Evolutionary conservation across 73 alveolate genomes (phyloP).

Genomic region (Tetrahymena thermophila): DNA sequence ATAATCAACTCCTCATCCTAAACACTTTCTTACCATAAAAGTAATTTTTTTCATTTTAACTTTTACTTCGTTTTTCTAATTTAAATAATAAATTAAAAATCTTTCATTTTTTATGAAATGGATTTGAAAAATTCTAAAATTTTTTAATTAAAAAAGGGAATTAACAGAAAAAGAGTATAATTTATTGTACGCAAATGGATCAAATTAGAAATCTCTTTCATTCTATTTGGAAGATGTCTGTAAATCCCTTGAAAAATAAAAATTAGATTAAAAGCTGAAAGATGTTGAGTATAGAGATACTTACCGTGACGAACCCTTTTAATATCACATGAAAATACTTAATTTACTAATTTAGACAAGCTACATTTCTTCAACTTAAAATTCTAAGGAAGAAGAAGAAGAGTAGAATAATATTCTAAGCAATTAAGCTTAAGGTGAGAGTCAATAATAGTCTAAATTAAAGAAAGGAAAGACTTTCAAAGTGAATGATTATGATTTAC

Average conservation of each 20-base stretch:
- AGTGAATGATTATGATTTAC: not conserved
- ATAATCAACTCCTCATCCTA: slow-evolving; percentile 12
- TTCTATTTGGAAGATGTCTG: slow-evolving; percentile 23
- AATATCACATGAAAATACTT: slow-evolving; percentile 6
- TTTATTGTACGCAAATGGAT: slow-evolving; percentile 28
- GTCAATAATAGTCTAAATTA: not conserved
- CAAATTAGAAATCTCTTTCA: not conserved
- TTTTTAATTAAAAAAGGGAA: not conserved
- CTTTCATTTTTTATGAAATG: too few species aligned
- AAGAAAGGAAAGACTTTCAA: not conserved
- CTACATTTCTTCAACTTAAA: not conserved
- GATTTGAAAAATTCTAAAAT: not conserved
- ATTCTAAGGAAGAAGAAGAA: slow-evolving; percentile 3
- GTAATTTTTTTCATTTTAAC: not conserved
- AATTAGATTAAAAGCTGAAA: slow-evolving; percentile 2
- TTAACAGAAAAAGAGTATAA: slow-evolving; percentile 6
- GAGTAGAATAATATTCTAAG: not conserved
- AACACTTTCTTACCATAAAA: slow-evolving; percentile 10
- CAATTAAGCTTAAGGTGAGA: not conserved
- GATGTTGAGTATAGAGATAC: slow-evolving; percentile 38
- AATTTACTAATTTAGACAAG: slow-evolving; percentile 28
- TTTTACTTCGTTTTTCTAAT: too few species aligned
- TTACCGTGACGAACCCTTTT: slow-evolving; percentile 40
- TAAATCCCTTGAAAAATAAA: not conserved
- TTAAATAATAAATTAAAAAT: too few species aligned